Percentiles rank a stretch among this genome's conserved stretches.
These are phyloP conservation scores for Berkeleyomyces basicola DNA, from an alignment of 2,329 filamentous ascomycete genomes.

Conservation along the genomic window DNA sequence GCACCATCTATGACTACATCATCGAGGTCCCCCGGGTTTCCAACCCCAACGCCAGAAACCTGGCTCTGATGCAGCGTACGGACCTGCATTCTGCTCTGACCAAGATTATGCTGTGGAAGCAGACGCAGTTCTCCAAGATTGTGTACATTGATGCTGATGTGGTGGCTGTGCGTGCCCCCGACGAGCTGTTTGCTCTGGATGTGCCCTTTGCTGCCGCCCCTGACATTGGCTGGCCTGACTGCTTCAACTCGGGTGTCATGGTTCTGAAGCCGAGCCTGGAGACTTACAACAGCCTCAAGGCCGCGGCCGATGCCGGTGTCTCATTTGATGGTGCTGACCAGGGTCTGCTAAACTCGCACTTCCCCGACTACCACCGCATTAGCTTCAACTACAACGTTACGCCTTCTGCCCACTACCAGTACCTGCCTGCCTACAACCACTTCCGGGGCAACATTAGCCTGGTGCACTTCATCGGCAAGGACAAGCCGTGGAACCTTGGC, in stretches of 20 bases:
- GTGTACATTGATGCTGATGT: constrained; percentile 92
- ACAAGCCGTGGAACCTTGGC: constrained; percentile 74
- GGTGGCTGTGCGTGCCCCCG: constrained; percentile 75
- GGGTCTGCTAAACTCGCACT: constrained; percentile 89
- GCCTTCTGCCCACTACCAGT: constrained; percentile 92
- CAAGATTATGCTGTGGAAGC: constrained; percentile 88
- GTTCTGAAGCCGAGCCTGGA: constrained; percentile 71
- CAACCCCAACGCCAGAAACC: constrained; percentile 62
- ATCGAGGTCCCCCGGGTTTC: constrained; percentile 68
- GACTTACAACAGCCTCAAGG: constrained; percentile 71
- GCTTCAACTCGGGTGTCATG: constrained; percentile 98
- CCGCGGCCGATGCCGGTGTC: constrained; percentile 69
- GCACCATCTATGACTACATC: constrained; percentile 77
- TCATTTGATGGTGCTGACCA: constrained; percentile 97
- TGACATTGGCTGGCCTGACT: constrained; percentile 94
- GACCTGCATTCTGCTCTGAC: constrained; percentile 90
- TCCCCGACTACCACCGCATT: constrained; percentile 69
- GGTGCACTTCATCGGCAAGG: constrained; percentile 83
- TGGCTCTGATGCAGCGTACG: constrained; percentile 78
- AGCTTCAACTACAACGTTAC: constrained; percentile 97
- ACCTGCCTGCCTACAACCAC: constrained; percentile 84
- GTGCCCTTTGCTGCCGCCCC: constrained; percentile 56
- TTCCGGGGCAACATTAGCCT: constrained; percentile 79
- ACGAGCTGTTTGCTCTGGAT: constrained; percentile 66
- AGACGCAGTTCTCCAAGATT: constrained; percentile 76